Evolutionary conservation across 768 basidiomycete species (phyloP).

Genomic region (Psilocybe azurescens): DNA sequence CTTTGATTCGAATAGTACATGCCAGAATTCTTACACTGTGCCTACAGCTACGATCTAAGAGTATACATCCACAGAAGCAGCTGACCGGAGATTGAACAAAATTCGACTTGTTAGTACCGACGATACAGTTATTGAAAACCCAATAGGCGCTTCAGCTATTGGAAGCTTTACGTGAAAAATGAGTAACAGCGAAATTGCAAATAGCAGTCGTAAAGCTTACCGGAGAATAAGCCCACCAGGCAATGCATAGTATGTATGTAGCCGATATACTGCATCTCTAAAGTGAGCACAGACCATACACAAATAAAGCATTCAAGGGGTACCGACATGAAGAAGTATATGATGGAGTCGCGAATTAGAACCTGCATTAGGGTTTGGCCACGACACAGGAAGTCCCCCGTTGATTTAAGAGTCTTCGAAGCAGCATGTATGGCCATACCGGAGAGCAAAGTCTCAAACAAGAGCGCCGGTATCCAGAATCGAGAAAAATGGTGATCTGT

Average conservation of each 20-base stretch:
- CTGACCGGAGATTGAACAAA: neutral
- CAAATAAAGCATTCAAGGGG: neutral
- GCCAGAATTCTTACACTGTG: no score
- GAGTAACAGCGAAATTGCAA: neutral
- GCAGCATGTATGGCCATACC: neutral
- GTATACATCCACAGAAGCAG: neutral
- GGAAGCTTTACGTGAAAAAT: neutral
- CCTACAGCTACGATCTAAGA: no score
- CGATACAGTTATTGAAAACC: neutral
- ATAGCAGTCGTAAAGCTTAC: neutral
- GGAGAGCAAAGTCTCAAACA: neutral
- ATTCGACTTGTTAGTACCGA: neutral
- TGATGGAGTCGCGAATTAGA: neutral
- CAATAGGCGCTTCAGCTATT: neutral
- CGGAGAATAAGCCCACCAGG: neutral
- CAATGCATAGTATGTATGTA: neutral
- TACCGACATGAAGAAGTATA: neutral
- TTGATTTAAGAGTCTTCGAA: neutral
- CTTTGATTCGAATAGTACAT: no score
- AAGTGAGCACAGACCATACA: neutral
- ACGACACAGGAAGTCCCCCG: neutral
- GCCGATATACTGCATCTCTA: neutral
- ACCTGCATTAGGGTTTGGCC: neutral
- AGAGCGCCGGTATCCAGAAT: neutral
- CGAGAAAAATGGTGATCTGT: neutral